phyloP scores from a whole-genome alignment of 2,329 filamentous ascomycete species.

The Ceratocystis cubensis region DNA sequence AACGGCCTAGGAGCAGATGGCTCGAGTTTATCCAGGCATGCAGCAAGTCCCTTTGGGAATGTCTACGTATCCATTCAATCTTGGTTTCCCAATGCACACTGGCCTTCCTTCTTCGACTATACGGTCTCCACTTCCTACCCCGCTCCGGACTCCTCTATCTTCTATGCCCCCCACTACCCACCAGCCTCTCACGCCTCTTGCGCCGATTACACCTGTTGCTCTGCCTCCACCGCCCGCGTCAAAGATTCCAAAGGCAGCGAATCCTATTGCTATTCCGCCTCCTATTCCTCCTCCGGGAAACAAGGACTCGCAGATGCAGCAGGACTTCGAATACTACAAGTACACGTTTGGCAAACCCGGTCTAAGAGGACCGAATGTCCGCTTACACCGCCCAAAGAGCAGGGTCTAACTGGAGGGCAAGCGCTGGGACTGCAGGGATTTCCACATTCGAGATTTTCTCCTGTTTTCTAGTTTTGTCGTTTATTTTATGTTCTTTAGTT shows the following conservation, averaged over 20 bases:
- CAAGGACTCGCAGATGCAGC: conserved; percentile 16
- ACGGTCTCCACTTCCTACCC: neutral
- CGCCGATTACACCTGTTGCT: conserved; percentile 5
- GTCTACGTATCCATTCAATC: conserved; percentile 5
- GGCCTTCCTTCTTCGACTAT: neutral
- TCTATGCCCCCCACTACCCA: neutral
- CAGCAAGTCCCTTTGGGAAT: conserved; percentile 1
- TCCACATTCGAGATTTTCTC: neutral
- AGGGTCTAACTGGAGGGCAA: neutral
- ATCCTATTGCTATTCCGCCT: conserved; percentile 1
- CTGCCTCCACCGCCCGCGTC: neutral
- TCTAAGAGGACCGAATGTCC: conserved; percentile 9
- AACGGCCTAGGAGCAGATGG: conserved; percentile 2
- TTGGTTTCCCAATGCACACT: neutral
- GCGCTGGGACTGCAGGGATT: too few species aligned
- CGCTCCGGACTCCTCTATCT: neutral
- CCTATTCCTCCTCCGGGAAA: conserved; percentile 19
- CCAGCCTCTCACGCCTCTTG: neutral
- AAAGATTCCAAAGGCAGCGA: neutral
- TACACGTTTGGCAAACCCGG: conserved; percentile 17
- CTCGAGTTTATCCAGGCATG: conserved; percentile 9
- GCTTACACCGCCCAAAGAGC: neutral
- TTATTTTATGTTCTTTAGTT: neutral
- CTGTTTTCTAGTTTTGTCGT: neutral
- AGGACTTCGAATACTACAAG: conserved; percentile 21